Percentiles rank a stretch among this genome's conserved stretches.
Evolutionary conservation across 2,329 filamentous ascomycete genomes (phyloP).

Genomic region (Metarhizium guizhouense): DNA sequence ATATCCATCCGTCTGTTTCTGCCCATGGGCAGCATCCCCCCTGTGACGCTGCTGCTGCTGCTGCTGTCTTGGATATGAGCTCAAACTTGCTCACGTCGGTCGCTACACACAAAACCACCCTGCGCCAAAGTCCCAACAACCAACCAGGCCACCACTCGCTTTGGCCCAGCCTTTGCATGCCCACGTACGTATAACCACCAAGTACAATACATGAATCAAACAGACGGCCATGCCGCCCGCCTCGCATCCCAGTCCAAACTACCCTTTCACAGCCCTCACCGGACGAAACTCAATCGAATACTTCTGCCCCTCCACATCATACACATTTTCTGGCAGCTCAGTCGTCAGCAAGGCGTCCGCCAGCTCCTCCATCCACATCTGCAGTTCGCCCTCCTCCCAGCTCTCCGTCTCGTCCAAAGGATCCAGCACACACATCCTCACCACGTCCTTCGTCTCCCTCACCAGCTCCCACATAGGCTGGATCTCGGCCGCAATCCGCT

Average conservation of each 20-base stretch:
- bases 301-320: conserved; percentile 2
- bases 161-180: too few species aligned
- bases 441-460: conserved; percentile 7
- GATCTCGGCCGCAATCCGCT: conserved; percentile 2
- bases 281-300: conserved; percentile 5
- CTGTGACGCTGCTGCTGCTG: background rate
- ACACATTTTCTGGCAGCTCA: conserved; percentile 7
- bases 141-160: too few species aligned
- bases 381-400: conserved; percentile 10
- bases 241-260: background rate
- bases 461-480: conserved; percentile 9
- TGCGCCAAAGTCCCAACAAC: too few species aligned
- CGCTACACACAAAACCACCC: too few species aligned
- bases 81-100: background rate
- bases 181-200: too few species aligned
- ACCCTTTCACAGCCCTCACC: conserved; percentile 1
- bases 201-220: too few species aligned
- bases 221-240: too few species aligned
- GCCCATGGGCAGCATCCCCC: background rate
- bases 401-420: background rate
- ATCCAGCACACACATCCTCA: conserved; percentile 9
- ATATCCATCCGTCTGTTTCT: background rate
- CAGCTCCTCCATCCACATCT: conserved; percentile 11
- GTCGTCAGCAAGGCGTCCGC: conserved; percentile 1
- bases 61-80: background rate